Evolutionary conservation across 176 grass and related monocot genomes (phyloP).

Genomic region (Musa itinerans): DNA sequence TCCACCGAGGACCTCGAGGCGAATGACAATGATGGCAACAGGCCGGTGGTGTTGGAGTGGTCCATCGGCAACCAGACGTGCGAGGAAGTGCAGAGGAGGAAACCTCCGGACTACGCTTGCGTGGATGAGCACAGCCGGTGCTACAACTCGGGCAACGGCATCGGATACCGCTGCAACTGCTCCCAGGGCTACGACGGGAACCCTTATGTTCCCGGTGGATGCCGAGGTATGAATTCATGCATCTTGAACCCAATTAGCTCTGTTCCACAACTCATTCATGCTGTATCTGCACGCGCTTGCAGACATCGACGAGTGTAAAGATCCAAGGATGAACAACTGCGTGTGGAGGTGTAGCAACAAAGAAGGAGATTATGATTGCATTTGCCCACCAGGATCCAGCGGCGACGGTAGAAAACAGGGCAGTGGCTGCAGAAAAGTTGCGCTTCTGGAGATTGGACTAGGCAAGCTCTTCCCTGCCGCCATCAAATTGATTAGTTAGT

Average conservation of each 20-base stretch:
- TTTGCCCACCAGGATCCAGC: neutral
- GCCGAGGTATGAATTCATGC: neutral
- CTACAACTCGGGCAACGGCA: neutral
- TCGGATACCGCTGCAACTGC: constrained; percentile 9
- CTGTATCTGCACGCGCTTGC: neutral
- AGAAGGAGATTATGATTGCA: neutral
- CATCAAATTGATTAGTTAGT: too few species aligned
- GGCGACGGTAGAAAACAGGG: neutral
- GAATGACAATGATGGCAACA: neutral
- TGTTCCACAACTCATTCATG: too few species aligned
- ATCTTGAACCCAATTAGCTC: too few species aligned
- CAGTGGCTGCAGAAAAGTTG: neutral
- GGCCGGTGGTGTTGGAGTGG: constrained; percentile 17
- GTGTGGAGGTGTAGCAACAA: neutral
- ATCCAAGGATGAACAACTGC: constrained; percentile 22
- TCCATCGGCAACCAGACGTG: constrained; percentile 12
- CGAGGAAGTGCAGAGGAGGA: neutral
- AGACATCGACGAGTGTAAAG: constrained; percentile 14
- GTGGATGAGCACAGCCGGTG: neutral
- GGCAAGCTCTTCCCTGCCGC: neutral
- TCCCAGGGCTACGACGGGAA: neutral
- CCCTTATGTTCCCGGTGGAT: neutral
- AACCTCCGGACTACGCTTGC: neutral
- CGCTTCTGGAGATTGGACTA: neutral
- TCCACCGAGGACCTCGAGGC: neutral